A percentile compares a stretch with the other conserved stretches of the same genome.
These are phyloP conservation scores for Fonsecaea pedrosoi DNA, from an alignment of 2,329 filamentous ascomycete genomes.

Conservation along the genomic window DNA sequence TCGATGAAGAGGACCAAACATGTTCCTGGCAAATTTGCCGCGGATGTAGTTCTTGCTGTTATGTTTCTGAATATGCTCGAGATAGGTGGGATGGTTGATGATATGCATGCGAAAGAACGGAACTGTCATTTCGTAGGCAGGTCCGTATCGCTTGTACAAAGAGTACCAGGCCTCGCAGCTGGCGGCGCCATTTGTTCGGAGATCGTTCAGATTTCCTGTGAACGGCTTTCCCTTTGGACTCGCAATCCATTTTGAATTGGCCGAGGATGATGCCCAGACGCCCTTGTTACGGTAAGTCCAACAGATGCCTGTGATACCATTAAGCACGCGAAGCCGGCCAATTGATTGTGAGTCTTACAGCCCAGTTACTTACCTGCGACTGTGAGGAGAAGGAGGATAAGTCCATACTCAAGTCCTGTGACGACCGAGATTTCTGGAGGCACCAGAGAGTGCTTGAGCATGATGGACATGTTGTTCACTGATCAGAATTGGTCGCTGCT, in stretches of 20 bases:
- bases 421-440: slow-evolving; percentile 6
- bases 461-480: slow-evolving; percentile 5
- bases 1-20: slow-evolving; percentile 27
- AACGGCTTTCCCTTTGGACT: slow-evolving; percentile 28
- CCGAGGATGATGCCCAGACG: slow-evolving; percentile 27
- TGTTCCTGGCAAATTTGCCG: slow-evolving; percentile 25
- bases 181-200: slow-evolving; percentile 28
- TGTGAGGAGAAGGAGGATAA: slow-evolving; percentile 6
- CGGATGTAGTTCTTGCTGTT: slow-evolving; percentile 32
- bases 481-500: neutral
- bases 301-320: slow-evolving; percentile 27
- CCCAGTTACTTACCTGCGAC: slow-evolving; percentile 11
- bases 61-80: slow-evolving; percentile 30
- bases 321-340: slow-evolving; percentile 2
- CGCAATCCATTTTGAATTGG: slow-evolving; percentile 29
- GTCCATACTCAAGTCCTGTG: slow-evolving; percentile 7
- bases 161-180: slow-evolving; percentile 32
- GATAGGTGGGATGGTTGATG: slow-evolving; percentile 31
- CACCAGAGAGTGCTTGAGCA: slow-evolving; percentile 12
- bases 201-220: slow-evolving; percentile 26
- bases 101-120: slow-evolving; percentile 33
- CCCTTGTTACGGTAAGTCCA: slow-evolving; percentile 29
- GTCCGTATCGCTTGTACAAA: slow-evolving; percentile 24
- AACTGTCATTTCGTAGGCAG: slow-evolving; percentile 31
- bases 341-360: neutral